A percentile compares a stretch with the other conserved stretches of the same genome.
Conservation (phyloP, 2,329 filamentous ascomycete species). For the Passalora sequoiae region DNA sequence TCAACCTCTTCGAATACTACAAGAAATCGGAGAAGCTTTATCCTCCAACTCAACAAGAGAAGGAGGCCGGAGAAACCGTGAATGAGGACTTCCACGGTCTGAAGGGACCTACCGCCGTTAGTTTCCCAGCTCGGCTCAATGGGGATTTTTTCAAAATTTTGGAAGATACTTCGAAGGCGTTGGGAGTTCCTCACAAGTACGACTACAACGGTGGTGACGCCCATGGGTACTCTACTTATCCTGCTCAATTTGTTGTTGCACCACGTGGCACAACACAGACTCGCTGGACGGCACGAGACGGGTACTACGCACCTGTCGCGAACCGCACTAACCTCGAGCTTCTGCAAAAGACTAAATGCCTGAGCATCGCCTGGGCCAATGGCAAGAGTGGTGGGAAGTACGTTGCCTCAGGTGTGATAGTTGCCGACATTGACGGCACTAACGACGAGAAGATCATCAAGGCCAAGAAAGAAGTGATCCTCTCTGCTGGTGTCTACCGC, state of each 20-base stretch:
- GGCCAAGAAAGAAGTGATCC: slow-evolving; percentile 14
- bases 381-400: slow-evolving; percentile 53
- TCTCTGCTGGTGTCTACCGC: slow-evolving; percentile 48
- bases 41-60: slow-evolving; percentile 6
- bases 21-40: slow-evolving; percentile 9
- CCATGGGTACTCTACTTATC: slow-evolving; percentile 41
- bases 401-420: slow-evolving; percentile 38
- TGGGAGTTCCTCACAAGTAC: slow-evolving; percentile 37
- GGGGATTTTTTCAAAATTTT: slow-evolving; percentile 23
- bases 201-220: slow-evolving; percentile 44
- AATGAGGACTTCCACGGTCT: slow-evolving; percentile 13
- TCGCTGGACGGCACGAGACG: slow-evolving; percentile 44
- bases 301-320: slow-evolving; percentile 44
- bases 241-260: slow-evolving; percentile 38
- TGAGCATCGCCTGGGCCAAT: slow-evolving; percentile 36
- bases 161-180: slow-evolving; percentile 33
- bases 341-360: slow-evolving; percentile 34
- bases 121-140: slow-evolving; percentile 12
- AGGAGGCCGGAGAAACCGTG: slow-evolving; percentile 2
- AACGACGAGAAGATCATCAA: slow-evolving; percentile 37
- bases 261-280: slow-evolving; percentile 32
- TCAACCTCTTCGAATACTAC: slow-evolving; percentile 13
- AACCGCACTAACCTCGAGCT: slow-evolving; percentile 41
- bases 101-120: slow-evolving; percentile 14
- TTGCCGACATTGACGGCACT: slow-evolving; percentile 35